Base-by-base conservation (phyloP, 768 basidiomycete species). In the Amanita muscaria region DNA sequence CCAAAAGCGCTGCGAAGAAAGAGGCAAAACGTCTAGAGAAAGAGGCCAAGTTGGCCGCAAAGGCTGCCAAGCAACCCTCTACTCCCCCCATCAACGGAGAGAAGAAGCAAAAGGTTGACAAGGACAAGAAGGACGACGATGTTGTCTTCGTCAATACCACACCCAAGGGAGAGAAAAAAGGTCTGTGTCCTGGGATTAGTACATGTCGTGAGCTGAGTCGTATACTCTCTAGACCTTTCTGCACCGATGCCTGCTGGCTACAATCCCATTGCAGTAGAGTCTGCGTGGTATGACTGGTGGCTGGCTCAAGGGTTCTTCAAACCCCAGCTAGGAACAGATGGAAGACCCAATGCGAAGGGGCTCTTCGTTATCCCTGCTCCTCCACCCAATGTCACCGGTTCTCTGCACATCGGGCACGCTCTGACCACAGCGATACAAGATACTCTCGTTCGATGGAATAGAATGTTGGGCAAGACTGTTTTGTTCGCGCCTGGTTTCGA, bases 231-330 rank as follows among this genome's bases (percentile, higher is more conserved):
- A 94, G 94, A 97, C 64, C 69, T 96, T 45, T 75, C 86, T 2
- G 71, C 80, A 48, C 82, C 89, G 3, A 94, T 99, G 87, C 76
- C 87, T 1, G 71, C 76, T n/a, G 88, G 87, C 3, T 99, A 98
- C 66, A 92, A 98, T 61, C 94, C 96, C 6, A 83, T 88, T 51
- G 87, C 88, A 25, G 86, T 98, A 47, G 94, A 98, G 59, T 73
- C 92, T 0, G 83, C 90, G 2, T 97, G 96, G 90, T 98, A 98
- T 55, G 90, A 94, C 55, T 98, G 96, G 96, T 97, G 94, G 94
- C 70, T 79, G 29, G 74, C 79, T 3, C 74, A 91, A 56, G 93
- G 90, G 3, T 94, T 83, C 70, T 96, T 94, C 77, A 77, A 80
- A 52, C 91, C 94, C 3, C 73, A 76, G 47, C 64, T 76, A 12